A percentile compares a stretch with the other conserved stretches of the same genome.
Conservation (phyloP, 202 grass and related monocot genomes). For the Miscanthus sacchariflorus region DNA sequence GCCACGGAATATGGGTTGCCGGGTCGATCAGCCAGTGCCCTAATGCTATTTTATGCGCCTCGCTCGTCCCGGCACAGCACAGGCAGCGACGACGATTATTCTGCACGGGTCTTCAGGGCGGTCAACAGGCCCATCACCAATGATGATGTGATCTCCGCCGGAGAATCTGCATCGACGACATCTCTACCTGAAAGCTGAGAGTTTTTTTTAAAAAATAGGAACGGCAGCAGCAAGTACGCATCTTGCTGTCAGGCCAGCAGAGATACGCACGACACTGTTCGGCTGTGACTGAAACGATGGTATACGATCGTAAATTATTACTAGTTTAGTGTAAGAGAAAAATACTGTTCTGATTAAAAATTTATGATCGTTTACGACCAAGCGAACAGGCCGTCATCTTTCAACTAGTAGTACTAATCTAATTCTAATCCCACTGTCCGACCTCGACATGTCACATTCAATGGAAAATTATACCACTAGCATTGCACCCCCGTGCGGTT, state of each 20-base stretch:
- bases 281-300: too few species aligned
- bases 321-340: too few species aligned
- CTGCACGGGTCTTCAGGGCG: conserved; percentile 45
- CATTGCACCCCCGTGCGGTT: neutral
- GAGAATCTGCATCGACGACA: conserved; percentile 58
- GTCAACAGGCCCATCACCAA: conserved; percentile 46
- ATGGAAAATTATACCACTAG: neutral
- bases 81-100: conserved; percentile 10
- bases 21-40: neutral
- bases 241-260: conserved; percentile 29
- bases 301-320: too few species aligned
- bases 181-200: conserved; percentile 46
- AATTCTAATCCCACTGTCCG: neutral
- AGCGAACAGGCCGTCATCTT: neutral
- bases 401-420: neutral
- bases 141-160: conserved; percentile 11
- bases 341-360: too few species aligned
- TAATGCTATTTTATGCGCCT: neutral
- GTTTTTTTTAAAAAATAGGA: neutral
- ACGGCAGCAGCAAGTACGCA: conserved; percentile 28
- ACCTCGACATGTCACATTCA: neutral
- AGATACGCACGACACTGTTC: neutral
- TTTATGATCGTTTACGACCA: too few species aligned
- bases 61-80: neutral
- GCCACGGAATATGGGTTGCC: conserved; percentile 33